phyloP scores from a whole-genome alignment of 179 eudicot genomes.

The Beta macrorhiza region DNA sequence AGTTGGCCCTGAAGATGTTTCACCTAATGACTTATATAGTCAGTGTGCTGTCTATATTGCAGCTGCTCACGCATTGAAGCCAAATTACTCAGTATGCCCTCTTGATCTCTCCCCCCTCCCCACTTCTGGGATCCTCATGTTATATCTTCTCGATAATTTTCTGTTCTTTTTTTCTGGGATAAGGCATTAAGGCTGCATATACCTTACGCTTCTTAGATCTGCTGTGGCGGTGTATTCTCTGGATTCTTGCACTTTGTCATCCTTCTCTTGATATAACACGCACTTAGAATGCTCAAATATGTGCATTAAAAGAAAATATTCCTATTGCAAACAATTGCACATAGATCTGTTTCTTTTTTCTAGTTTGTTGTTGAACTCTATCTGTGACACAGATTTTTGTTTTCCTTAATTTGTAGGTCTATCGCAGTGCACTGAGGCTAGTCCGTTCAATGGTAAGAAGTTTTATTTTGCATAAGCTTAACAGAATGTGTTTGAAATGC shows the following conservation, averaged over 20 bases:
- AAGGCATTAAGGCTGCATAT: neutral
- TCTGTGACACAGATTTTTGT: conserved; percentile 9
- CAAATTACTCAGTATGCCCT: conserved; percentile 70
- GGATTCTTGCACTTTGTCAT: neutral
- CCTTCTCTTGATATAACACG: neutral
- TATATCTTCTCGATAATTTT: neutral
- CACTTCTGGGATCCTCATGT: neutral
- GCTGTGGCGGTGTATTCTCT: neutral
- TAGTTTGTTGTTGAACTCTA: conserved; percentile 11
- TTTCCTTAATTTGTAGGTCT: conserved; percentile 48
- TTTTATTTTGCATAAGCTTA: neutral
- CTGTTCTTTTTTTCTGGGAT: neutral
- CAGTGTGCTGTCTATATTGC: conserved; percentile 95
- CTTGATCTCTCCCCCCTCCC: neutral
- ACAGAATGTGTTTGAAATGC: neutral
- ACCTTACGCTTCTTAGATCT: neutral
- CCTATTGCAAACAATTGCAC: neutral
- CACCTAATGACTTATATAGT: conserved; percentile 77
- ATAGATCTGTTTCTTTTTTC: neutral
- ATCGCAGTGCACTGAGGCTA: conserved; percentile 92
- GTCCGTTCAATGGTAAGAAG: conserved; percentile 91
- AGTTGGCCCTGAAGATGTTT: conserved; percentile 49
- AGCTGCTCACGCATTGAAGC: conserved; percentile 89
- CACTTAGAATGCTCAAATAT: neutral
- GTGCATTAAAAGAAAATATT: neutral